phyloP scores from a whole-genome alignment of 1,139 yeast genomes.

The Lodderomyces margitis region DNA sequence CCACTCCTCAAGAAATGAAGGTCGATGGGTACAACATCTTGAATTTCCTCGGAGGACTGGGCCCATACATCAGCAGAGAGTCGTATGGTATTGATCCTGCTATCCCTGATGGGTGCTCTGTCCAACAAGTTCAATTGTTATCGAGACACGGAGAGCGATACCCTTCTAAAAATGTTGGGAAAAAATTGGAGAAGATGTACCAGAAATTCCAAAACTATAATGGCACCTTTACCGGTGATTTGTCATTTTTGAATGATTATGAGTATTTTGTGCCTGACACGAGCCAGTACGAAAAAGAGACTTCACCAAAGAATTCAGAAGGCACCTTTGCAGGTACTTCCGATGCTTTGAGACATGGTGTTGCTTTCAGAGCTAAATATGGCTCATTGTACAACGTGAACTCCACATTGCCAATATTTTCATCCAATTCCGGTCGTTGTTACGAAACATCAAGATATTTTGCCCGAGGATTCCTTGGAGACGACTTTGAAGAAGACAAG shows the following conservation, averaged over 20 bases:
- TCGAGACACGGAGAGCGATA: slow-evolving; percentile 77
- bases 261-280: slow-evolving; percentile 29
- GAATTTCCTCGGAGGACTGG: slow-evolving; percentile 46
- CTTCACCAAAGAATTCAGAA: slow-evolving; percentile 26
- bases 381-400: slow-evolving; percentile 23
- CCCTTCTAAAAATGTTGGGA: slow-evolving; percentile 41
- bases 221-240: slow-evolving; percentile 28
- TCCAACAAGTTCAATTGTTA: slow-evolving; percentile 64
- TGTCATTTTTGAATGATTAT: slow-evolving; percentile 34
- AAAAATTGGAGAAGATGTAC: slow-evolving; percentile 18
- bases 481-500: slow-evolving; percentile 20
- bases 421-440: slow-evolving; percentile 32
- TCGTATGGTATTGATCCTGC: slow-evolving; percentile 48
- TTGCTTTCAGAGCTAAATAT: slow-evolving; percentile 33
- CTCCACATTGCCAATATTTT: slow-evolving; percentile 30
- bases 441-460: slow-evolving; percentile 31
- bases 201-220: slow-evolving; percentile 23
- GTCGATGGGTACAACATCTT: slow-evolving; percentile 41
- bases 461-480: slow-evolving; percentile 35
- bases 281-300: slow-evolving; percentile 29
- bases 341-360: slow-evolving; percentile 35
- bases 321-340: slow-evolving; percentile 31
- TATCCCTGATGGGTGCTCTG: slow-evolving; percentile 49
- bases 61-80: slow-evolving; percentile 44
- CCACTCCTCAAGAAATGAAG: slow-evolving; percentile 38